Percentiles rank a stretch among this genome's conserved stretches.
Conservation (phyloP, 257 asterid genomes). For the Lycium barbarum region DNA sequence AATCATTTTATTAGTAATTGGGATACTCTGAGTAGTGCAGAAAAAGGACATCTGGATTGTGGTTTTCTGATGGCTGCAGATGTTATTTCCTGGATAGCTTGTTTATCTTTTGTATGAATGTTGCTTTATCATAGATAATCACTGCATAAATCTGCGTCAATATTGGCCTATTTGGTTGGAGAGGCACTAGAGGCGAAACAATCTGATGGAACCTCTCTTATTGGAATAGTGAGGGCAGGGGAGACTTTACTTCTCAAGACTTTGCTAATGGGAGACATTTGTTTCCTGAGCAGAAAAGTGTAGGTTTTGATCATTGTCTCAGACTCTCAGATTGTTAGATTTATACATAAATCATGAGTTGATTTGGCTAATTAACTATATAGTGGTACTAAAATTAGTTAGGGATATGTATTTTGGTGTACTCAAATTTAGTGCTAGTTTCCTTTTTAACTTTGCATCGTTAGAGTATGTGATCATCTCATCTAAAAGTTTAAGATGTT, state of each 20-base stretch:
- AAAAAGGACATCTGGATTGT: conserved; percentile 16
- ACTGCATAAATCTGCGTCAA: neutral
- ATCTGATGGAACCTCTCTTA: neutral
- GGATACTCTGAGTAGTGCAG: conserved; percentile 10
- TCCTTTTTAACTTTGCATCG: neutral
- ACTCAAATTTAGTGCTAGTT: conserved; percentile 22
- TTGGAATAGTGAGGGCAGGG: neutral
- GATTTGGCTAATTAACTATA: neutral
- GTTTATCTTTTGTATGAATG: neutral
- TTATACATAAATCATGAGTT: neutral
- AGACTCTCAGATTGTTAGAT: neutral
- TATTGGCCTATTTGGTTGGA: neutral
- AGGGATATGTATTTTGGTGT: conserved; percentile 8
- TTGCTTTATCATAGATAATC: conserved; percentile 4
- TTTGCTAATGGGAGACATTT: neutral
- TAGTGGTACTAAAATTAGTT: neutral
- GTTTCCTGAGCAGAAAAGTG: neutral
- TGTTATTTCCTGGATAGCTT: neutral
- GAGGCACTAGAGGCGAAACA: neutral
- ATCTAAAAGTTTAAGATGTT: neutral
- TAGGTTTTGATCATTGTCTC: conserved; percentile 11
- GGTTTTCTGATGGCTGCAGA: conserved; percentile 5
- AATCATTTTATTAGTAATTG: neutral
- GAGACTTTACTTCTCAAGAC: neutral
- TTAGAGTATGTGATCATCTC: neutral